Percentiles rank a stretch among this genome's conserved stretches.
phyloP scores from a whole-genome alignment of 371 early-diverging fungal genomes.

The Entomophthora muscae region DNA sequence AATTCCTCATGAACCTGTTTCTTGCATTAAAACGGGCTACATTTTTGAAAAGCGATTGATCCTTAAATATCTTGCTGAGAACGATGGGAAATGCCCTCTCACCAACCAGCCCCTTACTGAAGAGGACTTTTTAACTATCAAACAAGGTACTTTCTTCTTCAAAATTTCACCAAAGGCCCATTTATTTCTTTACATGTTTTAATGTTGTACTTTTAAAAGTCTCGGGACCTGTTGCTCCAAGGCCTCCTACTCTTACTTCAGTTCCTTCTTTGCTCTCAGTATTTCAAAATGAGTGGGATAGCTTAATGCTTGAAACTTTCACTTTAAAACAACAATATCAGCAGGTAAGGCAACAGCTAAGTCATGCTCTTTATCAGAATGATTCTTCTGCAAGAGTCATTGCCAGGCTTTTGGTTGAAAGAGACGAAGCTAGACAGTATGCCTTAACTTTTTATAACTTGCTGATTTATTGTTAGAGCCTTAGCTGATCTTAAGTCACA shows the following conservation, averaged over 20 bases:
- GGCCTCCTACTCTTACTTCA: constrained; percentile 78
- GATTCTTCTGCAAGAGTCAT: constrained; percentile 91
- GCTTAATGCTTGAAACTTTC: constrained; percentile 80
- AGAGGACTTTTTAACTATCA: constrained; percentile 64
- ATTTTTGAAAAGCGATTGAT: constrained; percentile 76
- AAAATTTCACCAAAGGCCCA: too few relatives aligned
- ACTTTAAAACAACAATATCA: constrained; percentile 80
- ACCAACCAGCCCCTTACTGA: constrained; percentile 49
- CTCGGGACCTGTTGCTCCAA: constrained; percentile 56
- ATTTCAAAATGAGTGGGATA: constrained; percentile 90
- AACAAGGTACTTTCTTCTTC: constrained; percentile 25
- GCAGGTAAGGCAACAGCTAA: constrained; percentile 75
- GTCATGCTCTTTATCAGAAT: constrained; percentile 82
- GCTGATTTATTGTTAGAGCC: constrained; percentile 9
- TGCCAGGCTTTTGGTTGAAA: constrained; percentile 74
- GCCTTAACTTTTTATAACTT: constrained; percentile 8
- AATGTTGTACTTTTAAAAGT: constrained; percentile 16
- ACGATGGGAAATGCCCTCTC: constrained; percentile 61
- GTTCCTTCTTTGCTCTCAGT: constrained; percentile 76
- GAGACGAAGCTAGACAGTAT: constrained; percentile 79
- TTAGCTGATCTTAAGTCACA: constrained; percentile 11
- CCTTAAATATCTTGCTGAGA: constrained; percentile 66
- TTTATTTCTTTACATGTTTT: too few relatives aligned
- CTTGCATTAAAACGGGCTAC: constrained; percentile 63
- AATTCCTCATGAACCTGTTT: constrained; percentile 68